Percentiles rank a stretch among this genome's conserved stretches.
These are phyloP conservation scores for Pseudopyricularia javanii DNA, from an alignment of 2,329 filamentous ascomycete genomes.

Conservation along the genomic window DNA sequence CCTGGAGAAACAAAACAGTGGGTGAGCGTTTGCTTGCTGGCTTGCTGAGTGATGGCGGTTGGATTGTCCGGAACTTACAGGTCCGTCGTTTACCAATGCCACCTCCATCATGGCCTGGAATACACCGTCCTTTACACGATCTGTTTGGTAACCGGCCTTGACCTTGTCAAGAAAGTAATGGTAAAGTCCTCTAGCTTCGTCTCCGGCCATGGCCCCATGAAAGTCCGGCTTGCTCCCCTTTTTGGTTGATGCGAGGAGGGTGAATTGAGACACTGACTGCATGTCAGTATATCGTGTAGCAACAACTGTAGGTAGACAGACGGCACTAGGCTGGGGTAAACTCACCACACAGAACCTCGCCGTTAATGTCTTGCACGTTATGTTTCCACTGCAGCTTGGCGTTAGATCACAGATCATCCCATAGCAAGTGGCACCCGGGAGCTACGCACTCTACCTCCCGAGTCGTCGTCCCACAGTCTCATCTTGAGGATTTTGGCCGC, in stretches of 20 bases:
- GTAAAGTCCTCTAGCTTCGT: constrained; percentile 72
- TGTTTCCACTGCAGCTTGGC: constrained; percentile 62
- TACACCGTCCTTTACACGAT: constrained; percentile 83
- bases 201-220: constrained; percentile 69
- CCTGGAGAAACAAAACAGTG: constrained; percentile 13
- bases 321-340: constrained; percentile 1
- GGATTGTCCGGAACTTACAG: constrained; percentile 29
- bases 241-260: constrained; percentile 81
- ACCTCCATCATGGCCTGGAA: constrained; percentile 99
- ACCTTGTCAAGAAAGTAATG: constrained; percentile 72
- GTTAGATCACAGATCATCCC: constrained; percentile 8
- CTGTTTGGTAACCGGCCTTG: constrained; percentile 54
- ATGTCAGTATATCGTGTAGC: background rate
- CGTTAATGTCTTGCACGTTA: constrained; percentile 75
- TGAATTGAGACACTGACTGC: constrained; percentile 81
- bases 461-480: constrained; percentile 80
- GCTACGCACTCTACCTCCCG: constrained; percentile 47
- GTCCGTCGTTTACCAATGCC: constrained; percentile 75
- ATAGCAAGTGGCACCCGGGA: constrained; percentile 3
- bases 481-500: constrained; percentile 81
- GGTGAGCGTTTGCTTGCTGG: constrained; percentile 2
- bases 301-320: background rate
- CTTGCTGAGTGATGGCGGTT: background rate
- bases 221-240: constrained; percentile 96
- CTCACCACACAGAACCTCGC: constrained; percentile 88